Percentiles rank a stretch among this genome's conserved stretches.
Evolutionary conservation across 1,139 yeast genomes (phyloP).

Genomic region (Debaryomyces subglobosus): DNA sequence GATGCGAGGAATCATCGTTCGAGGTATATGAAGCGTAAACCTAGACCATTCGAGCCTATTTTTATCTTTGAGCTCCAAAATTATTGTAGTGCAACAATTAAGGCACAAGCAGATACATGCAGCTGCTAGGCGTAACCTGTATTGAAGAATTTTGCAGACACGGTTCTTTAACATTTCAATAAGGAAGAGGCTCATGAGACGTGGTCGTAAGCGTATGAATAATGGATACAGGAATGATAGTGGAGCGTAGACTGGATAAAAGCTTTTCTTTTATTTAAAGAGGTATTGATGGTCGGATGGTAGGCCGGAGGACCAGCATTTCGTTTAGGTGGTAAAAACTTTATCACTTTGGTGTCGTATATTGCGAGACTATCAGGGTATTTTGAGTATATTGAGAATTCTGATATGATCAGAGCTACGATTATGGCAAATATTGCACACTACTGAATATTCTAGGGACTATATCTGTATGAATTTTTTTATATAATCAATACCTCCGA

Average conservation of each 20-base stretch:
- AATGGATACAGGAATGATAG: too few relatives aligned
- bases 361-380: not conserved
- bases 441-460: not conserved
- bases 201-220: not conserved
- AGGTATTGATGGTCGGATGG: too few relatives aligned
- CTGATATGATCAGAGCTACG: not conserved
- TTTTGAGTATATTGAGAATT: not conserved
- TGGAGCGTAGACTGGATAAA: too few relatives aligned
- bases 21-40: not conserved
- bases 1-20: not conserved
- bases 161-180: not conserved
- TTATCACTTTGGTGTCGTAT: not conserved
- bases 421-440: not conserved
- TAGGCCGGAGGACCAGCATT: too few relatives aligned
- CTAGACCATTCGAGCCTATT: not conserved
- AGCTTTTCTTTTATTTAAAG: too few relatives aligned
- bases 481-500: slow-evolving; percentile 58
- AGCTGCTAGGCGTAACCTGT: not conserved
- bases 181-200: not conserved
- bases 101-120: not conserved
- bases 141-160: not conserved
- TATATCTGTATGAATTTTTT: slow-evolving; percentile 25
- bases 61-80: not conserved
- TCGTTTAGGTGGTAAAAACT: not conserved
- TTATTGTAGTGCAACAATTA: not conserved